Base-by-base conservation (phyloP, 257 asterid genomes). In the Haberlea rhodopensis region DNA sequence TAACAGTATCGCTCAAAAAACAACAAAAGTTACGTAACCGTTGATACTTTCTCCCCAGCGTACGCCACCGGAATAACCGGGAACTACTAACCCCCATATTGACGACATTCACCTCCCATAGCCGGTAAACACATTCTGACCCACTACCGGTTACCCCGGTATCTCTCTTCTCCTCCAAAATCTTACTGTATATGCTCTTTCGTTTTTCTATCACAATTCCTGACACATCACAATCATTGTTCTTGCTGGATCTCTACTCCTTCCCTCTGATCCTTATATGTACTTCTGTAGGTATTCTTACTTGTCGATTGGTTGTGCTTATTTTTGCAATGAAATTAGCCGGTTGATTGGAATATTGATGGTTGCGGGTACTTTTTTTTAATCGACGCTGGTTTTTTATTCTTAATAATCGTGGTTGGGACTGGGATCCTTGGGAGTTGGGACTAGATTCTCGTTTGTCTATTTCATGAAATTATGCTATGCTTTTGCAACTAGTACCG, bases 261-360 rank as follows among this genome's bases (percentile, higher is more conserved):
- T 62, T 28, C 61, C 69, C 1, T 40, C 46, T 60, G 74, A 66
- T 63, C 69, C 55, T 60, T 66, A 32, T 70, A 76, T 67, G 57
- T 27, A 34, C 68, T 53, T 53, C 71, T n/a, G 80, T 67, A 67
- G 63, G 76, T 49, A 23, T 8, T 49, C 68, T 61, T 18, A 31
- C 27, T 56, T 51, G 19, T 26, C 4, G 18, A 29, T 63, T 32
- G 3, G 16, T 56, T 57, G n/a, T n/a, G n/a, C n/a, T n/a, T n/a
- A n/a, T n/a, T n/a, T n/a, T n/a, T n/a, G n/a, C n/a, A n/a, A n/a
- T n/a, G n/a, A 13, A n/a, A 6, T 52, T n/a, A n/a, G n/a, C n/a
- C n/a, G n/a, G 26, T 5, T 34, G 65, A 18, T 53, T 22, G 46
- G 58, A 43, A 37, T 66, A 22, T 57, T 31, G 21, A 20, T 34